Conservation (phyloP, 2,329 filamentous ascomycete species). For the Diaporthe ilicicola region DNA sequence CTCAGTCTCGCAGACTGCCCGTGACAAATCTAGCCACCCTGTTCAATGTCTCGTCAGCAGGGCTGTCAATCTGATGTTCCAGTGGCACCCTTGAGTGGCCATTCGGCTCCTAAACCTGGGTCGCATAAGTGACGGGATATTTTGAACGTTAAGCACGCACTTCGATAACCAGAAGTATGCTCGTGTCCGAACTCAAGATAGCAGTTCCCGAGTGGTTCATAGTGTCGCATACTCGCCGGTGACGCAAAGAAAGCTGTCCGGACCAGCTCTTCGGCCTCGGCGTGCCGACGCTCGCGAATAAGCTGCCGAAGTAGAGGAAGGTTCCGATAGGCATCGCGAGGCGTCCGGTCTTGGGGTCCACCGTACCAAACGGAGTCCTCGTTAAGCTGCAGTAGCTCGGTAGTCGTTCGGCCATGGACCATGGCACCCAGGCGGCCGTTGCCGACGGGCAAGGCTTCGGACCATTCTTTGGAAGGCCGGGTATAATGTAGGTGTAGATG, state of each 20-base stretch:
- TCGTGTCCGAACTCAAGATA: constrained; percentile 51
- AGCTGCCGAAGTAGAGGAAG: constrained; percentile 49
- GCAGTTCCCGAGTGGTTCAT: constrained; percentile 50
- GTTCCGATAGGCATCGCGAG: constrained; percentile 46
- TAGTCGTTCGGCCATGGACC: constrained; percentile 53
- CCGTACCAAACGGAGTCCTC: constrained; percentile 59
- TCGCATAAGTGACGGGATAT: background rate
- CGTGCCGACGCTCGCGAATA: constrained; percentile 49
- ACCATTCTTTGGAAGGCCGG: constrained; percentile 43
- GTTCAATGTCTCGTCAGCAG: background rate
- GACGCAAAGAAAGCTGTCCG: constrained; percentile 53
- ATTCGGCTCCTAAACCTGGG: background rate
- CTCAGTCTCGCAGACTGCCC: constrained; percentile 27
- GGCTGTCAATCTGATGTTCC: background rate
- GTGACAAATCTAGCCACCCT: constrained; percentile 33
- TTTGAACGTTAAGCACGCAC: background rate
- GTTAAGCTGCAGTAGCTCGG: constrained; percentile 55
- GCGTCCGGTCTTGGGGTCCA: constrained; percentile 52
- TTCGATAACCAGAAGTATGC: background rate
- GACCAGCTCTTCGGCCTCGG: constrained; percentile 51
- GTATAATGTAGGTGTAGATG: constrained; percentile 40
- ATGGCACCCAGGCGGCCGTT: constrained; percentile 55
- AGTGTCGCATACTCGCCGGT: constrained; percentile 55
- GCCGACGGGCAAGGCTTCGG: constrained; percentile 54
- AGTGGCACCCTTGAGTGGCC: constrained; percentile 27